Conservation (phyloP, 176 grass and related monocot species). For the Miscanthus lutarioriparius region DNA sequence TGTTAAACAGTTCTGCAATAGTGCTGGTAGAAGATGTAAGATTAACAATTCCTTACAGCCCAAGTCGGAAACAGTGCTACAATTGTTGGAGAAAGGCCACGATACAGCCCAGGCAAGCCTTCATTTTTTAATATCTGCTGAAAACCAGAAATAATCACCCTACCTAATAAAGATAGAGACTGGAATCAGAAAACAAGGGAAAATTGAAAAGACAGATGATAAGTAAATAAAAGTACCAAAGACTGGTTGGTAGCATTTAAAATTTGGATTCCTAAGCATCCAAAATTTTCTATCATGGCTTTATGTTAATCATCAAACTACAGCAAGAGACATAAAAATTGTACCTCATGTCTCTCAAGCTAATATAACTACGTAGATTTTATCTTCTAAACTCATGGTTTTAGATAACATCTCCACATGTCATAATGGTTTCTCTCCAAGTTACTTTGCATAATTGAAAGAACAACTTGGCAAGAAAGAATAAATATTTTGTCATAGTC, state of each 20-base stretch:
- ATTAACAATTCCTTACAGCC: slow-evolving; percentile 64
- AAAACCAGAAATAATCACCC: slow-evolving; percentile 74
- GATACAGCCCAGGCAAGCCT: slow-evolving; percentile 79
- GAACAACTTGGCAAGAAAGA: neutral
- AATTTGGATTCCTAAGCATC: slow-evolving; percentile 11
- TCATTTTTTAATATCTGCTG: slow-evolving; percentile 78
- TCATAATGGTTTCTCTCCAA: neutral
- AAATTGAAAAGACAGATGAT: neutral
- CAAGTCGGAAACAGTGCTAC: slow-evolving; percentile 80
- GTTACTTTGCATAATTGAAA: neutral
- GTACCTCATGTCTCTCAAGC: neutral
- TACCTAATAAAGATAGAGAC: slow-evolving; percentile 52
- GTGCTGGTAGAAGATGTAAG: slow-evolving; percentile 11
- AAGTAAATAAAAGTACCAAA: slow-evolving; percentile 24
- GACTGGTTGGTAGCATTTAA: neutral
- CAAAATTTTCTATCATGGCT: slow-evolving; percentile 24
- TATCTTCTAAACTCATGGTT: neutral
- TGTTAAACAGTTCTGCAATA: neutral
- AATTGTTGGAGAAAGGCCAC: slow-evolving; percentile 88
- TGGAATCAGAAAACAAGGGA: slow-evolving; percentile 14
- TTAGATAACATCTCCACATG: neutral
- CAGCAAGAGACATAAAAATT: neutral
- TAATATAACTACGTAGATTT: neutral
- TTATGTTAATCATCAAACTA: slow-evolving; percentile 9
- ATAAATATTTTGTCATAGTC: neutral